Conservation (phyloP, 148 eudicot genomes). For the Arctostaphylos glauca region DNA sequence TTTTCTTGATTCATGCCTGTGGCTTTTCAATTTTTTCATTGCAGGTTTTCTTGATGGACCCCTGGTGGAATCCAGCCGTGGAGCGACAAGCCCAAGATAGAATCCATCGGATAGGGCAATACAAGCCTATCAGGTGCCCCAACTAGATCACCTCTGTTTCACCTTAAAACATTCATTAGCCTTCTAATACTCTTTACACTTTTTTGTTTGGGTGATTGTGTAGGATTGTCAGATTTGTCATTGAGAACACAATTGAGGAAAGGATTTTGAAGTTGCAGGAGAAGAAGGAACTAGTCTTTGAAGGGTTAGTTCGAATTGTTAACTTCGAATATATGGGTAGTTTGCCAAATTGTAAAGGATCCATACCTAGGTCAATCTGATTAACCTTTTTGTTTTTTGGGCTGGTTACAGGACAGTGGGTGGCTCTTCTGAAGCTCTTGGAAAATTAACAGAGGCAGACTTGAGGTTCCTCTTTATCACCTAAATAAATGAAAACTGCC, state of each 20-base stretch:
- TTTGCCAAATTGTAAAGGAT: not conserved
- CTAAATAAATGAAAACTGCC: constrained; percentile 12
- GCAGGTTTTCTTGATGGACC: constrained; percentile 98
- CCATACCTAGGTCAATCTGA: not conserved
- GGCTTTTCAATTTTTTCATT: not conserved
- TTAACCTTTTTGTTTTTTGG: not conserved
- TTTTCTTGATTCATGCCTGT: not conserved
- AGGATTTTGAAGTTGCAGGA: constrained; percentile 87
- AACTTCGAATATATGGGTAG: not conserved
- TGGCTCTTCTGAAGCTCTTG: constrained; percentile 78
- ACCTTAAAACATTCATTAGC: not conserved
- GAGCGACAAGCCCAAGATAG: constrained; percentile 97
- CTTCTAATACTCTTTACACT: not conserved
- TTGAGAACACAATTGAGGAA: constrained; percentile 86
- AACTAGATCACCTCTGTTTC: not conserved
- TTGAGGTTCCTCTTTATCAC: constrained; percentile 68
- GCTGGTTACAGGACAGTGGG: constrained; percentile 69
- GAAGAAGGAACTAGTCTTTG: constrained; percentile 89
- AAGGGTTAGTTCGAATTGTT: constrained; percentile 57
- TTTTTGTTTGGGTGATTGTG: constrained; percentile 1
- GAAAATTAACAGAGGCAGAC: constrained; percentile 83
- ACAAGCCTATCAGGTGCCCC: constrained; percentile 76
- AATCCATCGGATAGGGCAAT: constrained; percentile 91
- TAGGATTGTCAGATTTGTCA: constrained; percentile 84
- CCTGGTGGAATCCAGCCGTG: constrained; percentile 98